Percentiles rank a stretch among this genome's conserved stretches.
These are phyloP conservation scores for Hyphodiscus sp. DNA, from an alignment of 2,329 filamentous ascomycete species.

Conservation along the genomic window DNA sequence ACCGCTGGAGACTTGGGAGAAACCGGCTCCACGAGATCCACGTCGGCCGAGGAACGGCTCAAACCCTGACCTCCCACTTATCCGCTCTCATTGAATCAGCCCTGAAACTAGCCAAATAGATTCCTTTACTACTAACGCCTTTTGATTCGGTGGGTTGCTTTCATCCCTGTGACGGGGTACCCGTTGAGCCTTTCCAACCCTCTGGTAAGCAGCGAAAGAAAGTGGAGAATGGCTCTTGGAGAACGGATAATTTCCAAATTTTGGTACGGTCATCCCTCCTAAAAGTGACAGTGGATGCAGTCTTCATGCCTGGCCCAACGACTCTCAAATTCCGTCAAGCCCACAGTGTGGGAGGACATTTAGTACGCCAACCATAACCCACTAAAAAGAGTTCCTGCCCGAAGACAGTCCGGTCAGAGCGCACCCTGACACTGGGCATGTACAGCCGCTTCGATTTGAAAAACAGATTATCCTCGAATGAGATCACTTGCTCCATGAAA, in stretches of 20 bases:
- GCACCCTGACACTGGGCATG: neutral
- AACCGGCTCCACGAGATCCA: too few species aligned
- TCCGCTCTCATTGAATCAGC: neutral
- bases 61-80: neutral
- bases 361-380: neutral
- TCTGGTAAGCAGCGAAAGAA: conserved; percentile 1
- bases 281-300: neutral
- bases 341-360: neutral
- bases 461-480: neutral
- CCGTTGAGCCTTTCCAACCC: neutral
- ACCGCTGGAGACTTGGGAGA: neutral
- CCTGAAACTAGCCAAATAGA: neutral
- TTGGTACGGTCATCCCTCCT: neutral
- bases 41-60: neutral
- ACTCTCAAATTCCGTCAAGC: too few species aligned
- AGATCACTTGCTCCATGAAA: neutral
- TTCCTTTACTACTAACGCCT: neutral
- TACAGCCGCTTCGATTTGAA: neutral
- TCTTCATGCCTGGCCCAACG: too few species aligned
- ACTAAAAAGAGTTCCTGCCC: neutral
- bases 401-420: neutral
- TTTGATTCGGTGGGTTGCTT: neutral
- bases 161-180: neutral
- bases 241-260: neutral
- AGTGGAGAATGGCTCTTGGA: neutral